Evolutionary conservation across 2,329 filamentous ascomycete species (phyloP), one percentile per base, ranked within the genome.

Genomic region (Colletotrichum cordylinicola): DNA sequence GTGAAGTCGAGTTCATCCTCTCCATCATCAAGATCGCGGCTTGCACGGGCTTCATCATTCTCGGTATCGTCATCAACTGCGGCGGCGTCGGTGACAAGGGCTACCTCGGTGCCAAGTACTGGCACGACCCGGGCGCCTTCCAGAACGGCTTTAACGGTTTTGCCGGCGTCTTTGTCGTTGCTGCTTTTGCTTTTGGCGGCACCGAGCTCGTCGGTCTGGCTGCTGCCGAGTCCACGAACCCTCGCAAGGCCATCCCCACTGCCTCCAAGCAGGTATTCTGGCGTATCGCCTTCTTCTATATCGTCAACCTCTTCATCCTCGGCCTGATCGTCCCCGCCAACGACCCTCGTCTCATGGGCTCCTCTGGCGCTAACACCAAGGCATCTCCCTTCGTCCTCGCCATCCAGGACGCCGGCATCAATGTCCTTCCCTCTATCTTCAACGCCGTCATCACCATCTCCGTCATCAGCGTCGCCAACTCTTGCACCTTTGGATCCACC

Each of bases 1-100:
- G 86, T 75, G 90, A 89, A 84, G 89, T 92, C 77, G 91, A 93
- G 79, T 93, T 92, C 77, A 75, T 90, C 29, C 87, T 93, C 24
- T 87, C 87, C 77, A 84, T 89, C 72, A 87, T 93, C 81, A 93
- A 93, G 82, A 87, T 93, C 24, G 66, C 66, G 56, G 74, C 74
- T 33, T 76, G 74, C 52, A 61, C 60, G 10, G 74, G 74, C 65
- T 76, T 76, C 71, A 76, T 76, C 37, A 75, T 79, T 15, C 77
- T 79, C 68, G 78, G 78, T 33, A 76, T 79, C 62, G 35, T 79
- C 60, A 77, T 79, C 31, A 79, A 79, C 72, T 78, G 70, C 31
- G 78, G 74, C 15, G 78, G 78, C 35, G 37, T 78, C 61, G 55
- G 77, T 68, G 66, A 79, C 15, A 72, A 70, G 29, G 78, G 78